Evolutionary conservation across 1,139 yeast genomes (phyloP).

Genomic region (Groenewaldozyma auringiensis): DNA sequence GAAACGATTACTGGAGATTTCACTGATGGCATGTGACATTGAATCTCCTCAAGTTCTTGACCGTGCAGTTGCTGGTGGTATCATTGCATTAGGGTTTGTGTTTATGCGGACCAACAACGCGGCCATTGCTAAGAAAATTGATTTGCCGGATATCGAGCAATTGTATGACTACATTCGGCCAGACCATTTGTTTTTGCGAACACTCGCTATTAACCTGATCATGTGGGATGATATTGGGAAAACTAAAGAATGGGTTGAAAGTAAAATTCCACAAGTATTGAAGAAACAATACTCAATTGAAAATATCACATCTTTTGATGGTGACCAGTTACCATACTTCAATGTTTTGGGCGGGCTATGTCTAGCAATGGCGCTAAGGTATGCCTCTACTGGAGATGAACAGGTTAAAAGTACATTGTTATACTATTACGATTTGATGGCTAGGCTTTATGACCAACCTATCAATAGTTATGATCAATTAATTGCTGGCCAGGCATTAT

Average conservation of each 20-base stretch:
- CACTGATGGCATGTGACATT: constrained; percentile 58
- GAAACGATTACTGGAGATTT: constrained; percentile 55
- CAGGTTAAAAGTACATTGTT: constrained; percentile 55
- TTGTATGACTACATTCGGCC: constrained; percentile 72
- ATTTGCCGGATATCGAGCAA: constrained; percentile 54
- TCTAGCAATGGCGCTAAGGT: constrained; percentile 64
- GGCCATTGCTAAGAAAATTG: constrained; percentile 55
- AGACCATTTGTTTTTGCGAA: constrained; percentile 62
- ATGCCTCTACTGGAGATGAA: constrained; percentile 60
- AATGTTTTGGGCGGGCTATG: constrained; percentile 71
- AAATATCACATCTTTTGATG: constrained; percentile 36
- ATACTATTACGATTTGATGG: constrained; percentile 52
- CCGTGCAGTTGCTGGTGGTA: constrained; percentile 74
- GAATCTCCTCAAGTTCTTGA: constrained; percentile 58
- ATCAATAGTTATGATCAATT: constrained; percentile 49
- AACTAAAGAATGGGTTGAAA: constrained; percentile 49
- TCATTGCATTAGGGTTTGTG: constrained; percentile 67
- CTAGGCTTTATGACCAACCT: constrained; percentile 44
- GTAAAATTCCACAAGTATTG: constrained; percentile 19
- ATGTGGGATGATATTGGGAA: constrained; percentile 64
- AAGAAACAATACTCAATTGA: constrained; percentile 20
- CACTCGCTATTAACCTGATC: constrained; percentile 62
- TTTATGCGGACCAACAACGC: constrained; percentile 60
- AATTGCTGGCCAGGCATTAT: constrained; percentile 50
- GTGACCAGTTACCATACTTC: constrained; percentile 58